These are phyloP conservation scores for Podospora pseudopauciseta DNA, from an alignment of 495 filamentous ascomycete species.

Conservation along the genomic window DNA sequence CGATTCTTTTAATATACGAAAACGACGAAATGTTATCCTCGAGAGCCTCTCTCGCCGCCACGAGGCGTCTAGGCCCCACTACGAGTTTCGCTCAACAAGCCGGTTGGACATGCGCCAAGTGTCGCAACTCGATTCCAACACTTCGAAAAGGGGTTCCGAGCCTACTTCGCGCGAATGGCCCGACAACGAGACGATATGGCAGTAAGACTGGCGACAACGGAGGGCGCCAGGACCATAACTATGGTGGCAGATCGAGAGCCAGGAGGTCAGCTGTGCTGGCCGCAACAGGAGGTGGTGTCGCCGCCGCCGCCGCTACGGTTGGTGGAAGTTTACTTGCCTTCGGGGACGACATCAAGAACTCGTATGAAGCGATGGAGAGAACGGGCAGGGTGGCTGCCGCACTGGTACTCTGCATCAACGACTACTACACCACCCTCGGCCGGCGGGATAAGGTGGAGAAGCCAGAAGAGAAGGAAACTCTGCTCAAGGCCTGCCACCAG, in stretches of 20 bases:
- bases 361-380: conserved; percentile 68
- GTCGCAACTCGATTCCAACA: conserved; percentile 34
- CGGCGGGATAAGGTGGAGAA: conserved; percentile 55
- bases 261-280: conserved; percentile 28
- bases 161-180: conserved; percentile 9
- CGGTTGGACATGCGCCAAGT: conserved; percentile 42
- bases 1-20: not conserved
- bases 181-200: conserved; percentile 32
- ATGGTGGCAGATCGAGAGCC: conserved; percentile 16
- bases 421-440: conserved; percentile 81
- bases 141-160: conserved; percentile 3
- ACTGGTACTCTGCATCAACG: conserved; percentile 79
- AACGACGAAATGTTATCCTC: conserved; percentile 22
- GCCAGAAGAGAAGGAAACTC: conserved; percentile 56
- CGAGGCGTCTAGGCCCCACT: conserved; percentile 17
- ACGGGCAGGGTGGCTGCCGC: conserved; percentile 75
- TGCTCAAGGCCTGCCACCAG: conserved; percentile 84
- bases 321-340: conserved; percentile 53
- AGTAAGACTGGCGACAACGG: conserved; percentile 13
- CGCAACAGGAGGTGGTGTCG: conserved; percentile 40
- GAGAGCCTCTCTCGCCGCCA: conserved; percentile 21
- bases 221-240: not conserved
- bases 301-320: conserved; percentile 44
- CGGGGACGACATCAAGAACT: conserved; percentile 68
- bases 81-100: conserved; percentile 1